Base-by-base conservation (phyloP, 176 grass and related monocot species). In the Pontederia crassipes region DNA sequence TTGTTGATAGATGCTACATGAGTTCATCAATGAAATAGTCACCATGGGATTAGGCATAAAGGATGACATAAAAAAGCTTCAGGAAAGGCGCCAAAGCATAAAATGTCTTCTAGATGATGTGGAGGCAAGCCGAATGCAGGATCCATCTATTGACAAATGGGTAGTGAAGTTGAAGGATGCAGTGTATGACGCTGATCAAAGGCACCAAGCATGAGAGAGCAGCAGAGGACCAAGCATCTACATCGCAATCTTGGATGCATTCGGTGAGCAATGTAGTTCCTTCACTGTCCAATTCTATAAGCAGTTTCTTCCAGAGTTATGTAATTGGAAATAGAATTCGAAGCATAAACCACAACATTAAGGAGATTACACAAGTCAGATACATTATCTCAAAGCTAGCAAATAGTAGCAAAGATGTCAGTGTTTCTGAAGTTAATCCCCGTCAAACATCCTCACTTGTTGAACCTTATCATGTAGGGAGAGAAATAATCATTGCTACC, bases 161-260 rank as follows among this genome's bases (percentile, higher is more conserved):
- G 75, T 89, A 76, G 64, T 57, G 13, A 64, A 74, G 58, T 12
- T 89, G n/a, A 95, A 89, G 6, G 89, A 95, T 54, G 74, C 69
- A 18, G 71, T 86, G 59, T 89, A 95, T 20, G 89, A 95, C 10
- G 52, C 80, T 0, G 85, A 95, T 83, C 46, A 77, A 89, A 75
- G 85, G 71, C 29, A 63, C 14, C 12, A 89, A 77, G 76, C 46
- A 1, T 1, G 32, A 40, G 32, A 40, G 32, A 40, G 4, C 32
- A 40, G 6, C 32, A 40, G 32, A 40, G 32, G 32, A 40, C 32
- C 32, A 40, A 40, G 32, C 6, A 40, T 40, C 32, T 40, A 40
- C 32, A 7, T 40, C 32, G 6, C 2, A 1, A 40, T 86, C 57
- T 61, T 89, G 58, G 58, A 59, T 8, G 76, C 67, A 64, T 14